phyloP scores from a whole-genome alignment of 2,329 filamentous ascomycete genomes.

The Fusarium zealandicum region DNA sequence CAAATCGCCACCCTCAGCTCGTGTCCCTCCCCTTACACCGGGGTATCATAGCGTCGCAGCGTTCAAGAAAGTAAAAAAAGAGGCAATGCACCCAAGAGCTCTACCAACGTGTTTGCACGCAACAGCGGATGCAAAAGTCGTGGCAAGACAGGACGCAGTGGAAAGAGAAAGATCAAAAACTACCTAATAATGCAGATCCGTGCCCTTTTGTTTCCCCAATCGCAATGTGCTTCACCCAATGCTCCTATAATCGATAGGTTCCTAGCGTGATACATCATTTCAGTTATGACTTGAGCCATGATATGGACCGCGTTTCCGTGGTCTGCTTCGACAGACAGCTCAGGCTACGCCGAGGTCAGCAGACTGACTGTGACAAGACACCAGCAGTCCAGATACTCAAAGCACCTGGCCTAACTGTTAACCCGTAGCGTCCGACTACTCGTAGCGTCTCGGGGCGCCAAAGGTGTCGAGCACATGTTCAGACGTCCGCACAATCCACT shows the following conservation, averaged over 20 bases:
- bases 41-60: constrained; percentile 32
- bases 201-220: constrained; percentile 20
- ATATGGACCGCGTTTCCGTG: constrained; percentile 20
- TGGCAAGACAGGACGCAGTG: constrained; percentile 19
- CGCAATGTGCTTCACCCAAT: constrained; percentile 22
- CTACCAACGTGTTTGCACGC: constrained; percentile 21
- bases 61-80: constrained; percentile 20
- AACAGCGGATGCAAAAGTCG: constrained; percentile 21
- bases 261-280: constrained; percentile 40
- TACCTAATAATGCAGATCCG: constrained; percentile 36
- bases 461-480: constrained; percentile 48
- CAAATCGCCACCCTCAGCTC: background rate
- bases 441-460: constrained; percentile 41
- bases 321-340: constrained; percentile 17
- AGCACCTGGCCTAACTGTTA: constrained; percentile 10
- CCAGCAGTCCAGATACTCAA: constrained; percentile 5
- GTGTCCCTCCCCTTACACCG: constrained; percentile 26
- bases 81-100: constrained; percentile 21
- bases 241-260: constrained; percentile 28
- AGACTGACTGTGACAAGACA: constrained; percentile 1
- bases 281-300: constrained; percentile 33
- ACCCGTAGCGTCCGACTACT: constrained; percentile 33
- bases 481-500: constrained; percentile 50
- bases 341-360: background rate
- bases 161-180: constrained; percentile 31